These are phyloP conservation scores for Larix kaempferi DNA, from an alignment of 75 land plant species.

Conservation along the genomic window DNA sequence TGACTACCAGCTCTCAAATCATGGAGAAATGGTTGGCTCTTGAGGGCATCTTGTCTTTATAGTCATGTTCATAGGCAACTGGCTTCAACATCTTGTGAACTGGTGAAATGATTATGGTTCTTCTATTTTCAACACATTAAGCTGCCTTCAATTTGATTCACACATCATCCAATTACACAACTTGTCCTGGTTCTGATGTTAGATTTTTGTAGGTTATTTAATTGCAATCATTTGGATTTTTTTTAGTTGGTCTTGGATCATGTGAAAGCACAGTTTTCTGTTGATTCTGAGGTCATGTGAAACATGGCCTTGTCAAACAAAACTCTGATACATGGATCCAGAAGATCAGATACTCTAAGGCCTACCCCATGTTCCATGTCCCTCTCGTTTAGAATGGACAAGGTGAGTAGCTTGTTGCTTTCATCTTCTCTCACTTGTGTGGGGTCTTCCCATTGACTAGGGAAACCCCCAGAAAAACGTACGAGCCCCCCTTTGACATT, in stretches of 20 bases:
- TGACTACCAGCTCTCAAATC: background rate
- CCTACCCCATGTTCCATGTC: slow-evolving; percentile 4
- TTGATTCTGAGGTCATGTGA: too few species aligned
- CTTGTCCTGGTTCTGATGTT: background rate
- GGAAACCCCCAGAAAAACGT: background rate
- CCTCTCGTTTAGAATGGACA: background rate
- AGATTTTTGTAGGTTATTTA: background rate
- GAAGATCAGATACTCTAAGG: background rate
- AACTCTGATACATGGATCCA: background rate
- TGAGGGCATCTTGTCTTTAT: background rate
- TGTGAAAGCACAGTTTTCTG: background rate
- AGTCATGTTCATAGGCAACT: background rate
- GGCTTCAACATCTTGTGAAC: background rate
- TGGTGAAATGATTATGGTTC: background rate
- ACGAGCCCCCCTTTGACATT: background rate
- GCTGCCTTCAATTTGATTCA: background rate
- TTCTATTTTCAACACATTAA: background rate
- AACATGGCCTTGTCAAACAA: background rate
- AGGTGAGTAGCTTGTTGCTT: background rate
- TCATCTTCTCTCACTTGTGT: background rate
- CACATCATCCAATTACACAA: background rate
- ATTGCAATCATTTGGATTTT: background rate
- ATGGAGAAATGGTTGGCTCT: background rate
- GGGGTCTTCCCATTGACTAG: slow-evolving; percentile 5
- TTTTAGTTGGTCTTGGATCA: background rate